phyloP scores from a whole-genome alignment of 106 monocot genomes.

The Platanthera guangdongensis region DNA sequence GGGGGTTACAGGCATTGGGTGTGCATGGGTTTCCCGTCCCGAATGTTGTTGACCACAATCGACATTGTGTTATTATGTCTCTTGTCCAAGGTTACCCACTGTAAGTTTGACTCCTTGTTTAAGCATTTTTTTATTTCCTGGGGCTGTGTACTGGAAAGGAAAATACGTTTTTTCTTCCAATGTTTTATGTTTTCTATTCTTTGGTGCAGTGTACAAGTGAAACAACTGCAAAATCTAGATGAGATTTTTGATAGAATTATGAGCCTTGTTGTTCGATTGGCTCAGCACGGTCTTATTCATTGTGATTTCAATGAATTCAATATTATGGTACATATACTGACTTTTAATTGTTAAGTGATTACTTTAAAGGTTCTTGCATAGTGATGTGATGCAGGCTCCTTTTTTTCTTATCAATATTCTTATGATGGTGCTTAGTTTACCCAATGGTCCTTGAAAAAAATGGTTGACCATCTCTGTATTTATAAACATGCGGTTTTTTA shows the following conservation, averaged over 20 bases:
- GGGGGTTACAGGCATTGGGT: conserved; percentile 58
- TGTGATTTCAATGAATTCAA: conserved; percentile 98
- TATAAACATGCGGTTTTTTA: too few species aligned
- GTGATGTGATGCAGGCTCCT: not conserved
- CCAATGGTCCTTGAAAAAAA: too few species aligned
- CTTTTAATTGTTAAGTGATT: not conserved
- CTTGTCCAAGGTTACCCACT: conserved; percentile 91
- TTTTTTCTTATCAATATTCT: not conserved
- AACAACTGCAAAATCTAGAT: conserved; percentile 69
- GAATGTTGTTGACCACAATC: conserved; percentile 82
- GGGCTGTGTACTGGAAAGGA: not conserved
- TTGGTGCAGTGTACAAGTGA: conserved; percentile 65
- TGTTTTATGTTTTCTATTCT: conserved; percentile 33
- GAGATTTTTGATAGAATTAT: conserved; percentile 75
- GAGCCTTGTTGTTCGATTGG: conserved; percentile 69
- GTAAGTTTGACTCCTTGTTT: conserved; percentile 35
- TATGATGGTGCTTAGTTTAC: too few species aligned
- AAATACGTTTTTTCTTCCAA: not conserved
- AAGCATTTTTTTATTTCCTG: conserved; percentile 2
- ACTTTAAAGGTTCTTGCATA: not conserved
- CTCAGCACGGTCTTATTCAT: conserved; percentile 94
- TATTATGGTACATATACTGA: conserved; percentile 63
- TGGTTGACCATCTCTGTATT: too few species aligned
- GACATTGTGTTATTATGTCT: conserved; percentile 96
- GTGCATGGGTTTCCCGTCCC: conserved; percentile 97